A percentile compares a stretch with the other conserved stretches of the same genome.
These are phyloP conservation scores for Boletus mariae DNA, from an alignment of 1,284 basidiomycete genomes.

Conservation along the genomic window DNA sequence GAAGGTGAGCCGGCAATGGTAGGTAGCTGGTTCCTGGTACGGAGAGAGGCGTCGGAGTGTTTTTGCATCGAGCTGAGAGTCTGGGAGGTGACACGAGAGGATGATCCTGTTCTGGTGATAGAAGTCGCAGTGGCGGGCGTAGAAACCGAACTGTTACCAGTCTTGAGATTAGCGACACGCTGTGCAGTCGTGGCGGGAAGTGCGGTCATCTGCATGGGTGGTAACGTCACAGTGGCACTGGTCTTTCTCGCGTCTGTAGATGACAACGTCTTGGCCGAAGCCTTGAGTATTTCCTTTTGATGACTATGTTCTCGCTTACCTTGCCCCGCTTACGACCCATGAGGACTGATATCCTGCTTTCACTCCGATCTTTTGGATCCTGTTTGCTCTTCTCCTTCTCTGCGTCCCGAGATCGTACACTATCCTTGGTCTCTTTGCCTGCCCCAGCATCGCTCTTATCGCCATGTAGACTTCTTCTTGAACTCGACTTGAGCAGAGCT, in stretches of 20 bases:
- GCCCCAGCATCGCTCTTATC: conserved; percentile 60
- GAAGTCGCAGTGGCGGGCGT: conserved; percentile 38
- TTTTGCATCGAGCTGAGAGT: conserved; percentile 80
- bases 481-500: conserved; percentile 80
- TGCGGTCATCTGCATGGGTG: conserved; percentile 85
- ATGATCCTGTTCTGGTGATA: conserved; percentile 42
- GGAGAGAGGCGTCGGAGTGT: conserved; percentile 73
- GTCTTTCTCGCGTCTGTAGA: conserved; percentile 75
- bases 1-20: conserved; percentile 91
- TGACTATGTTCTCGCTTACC: conserved; percentile 45
- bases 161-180: conserved; percentile 74
- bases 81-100: conserved; percentile 66
- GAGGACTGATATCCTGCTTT: conserved; percentile 81
- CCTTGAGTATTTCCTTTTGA: conserved; percentile 15
- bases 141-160: conserved; percentile 45
- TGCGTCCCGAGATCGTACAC: conserved; percentile 42
- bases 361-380: conserved; percentile 78
- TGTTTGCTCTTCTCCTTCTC: conserved; percentile 66
- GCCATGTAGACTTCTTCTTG: conserved; percentile 72
- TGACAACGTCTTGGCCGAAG: conserved; percentile 66
- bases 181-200: conserved; percentile 75
- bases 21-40: conserved; percentile 71
- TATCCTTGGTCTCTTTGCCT: conserved; percentile 44
- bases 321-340: conserved; percentile 91
- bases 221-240: conserved; percentile 64